Base-by-base conservation (phyloP, 352 stramenopile genomes). In the Globisporangium rhizosaccharum region DNA sequence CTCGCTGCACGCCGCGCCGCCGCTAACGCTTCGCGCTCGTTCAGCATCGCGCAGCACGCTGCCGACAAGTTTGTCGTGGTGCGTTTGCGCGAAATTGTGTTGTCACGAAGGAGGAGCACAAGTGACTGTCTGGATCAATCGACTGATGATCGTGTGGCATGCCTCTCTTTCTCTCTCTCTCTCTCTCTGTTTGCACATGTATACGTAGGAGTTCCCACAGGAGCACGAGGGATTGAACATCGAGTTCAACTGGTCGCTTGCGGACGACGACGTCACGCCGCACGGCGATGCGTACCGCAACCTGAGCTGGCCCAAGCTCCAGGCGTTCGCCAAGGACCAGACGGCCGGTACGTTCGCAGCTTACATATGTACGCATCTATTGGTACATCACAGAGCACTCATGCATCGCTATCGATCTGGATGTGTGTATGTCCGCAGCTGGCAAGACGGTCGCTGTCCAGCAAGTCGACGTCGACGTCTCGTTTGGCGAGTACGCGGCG, bases 191-290 rank as follows among this genome's bases (percentile, higher is more conserved):
- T n/a, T 45, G 39, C 39, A 45, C 17, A 8, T 0, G 39, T 18
- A 44, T 33, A 18, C 26, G 39, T 68, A 90, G 80, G 73, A 88
- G n/a, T 79, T 91, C 39, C 84, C 84, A 6, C 57, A 90, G 59
- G 78, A 91, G 66, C 79, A 85, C 63, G 84, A 92, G 25, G 84
- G 78, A 3, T 68, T 92, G 14, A 85, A 92, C 71, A 90, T 92
- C 37, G 82, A 94, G 61, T 91, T 94, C 59, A 94, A 94, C 68
- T 94, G 84, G 84, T 92, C 82, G 57, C 69, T 94, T 5, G 84
- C 78, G 0, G 73, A 88, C 44, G 82, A 94, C 62, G 84, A 94
- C 58, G 79, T 94, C 58, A 90, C 80, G 53, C 80, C 84, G 48
- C 75, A 87, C 59, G 79, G 82, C 36, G 82, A 92, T 62, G 81